Evolutionary conservation across 2,329 filamentous ascomycete species (phyloP), one percentile per base, ranked within the genome.

Genomic region (Moelleriella libera): DNA sequence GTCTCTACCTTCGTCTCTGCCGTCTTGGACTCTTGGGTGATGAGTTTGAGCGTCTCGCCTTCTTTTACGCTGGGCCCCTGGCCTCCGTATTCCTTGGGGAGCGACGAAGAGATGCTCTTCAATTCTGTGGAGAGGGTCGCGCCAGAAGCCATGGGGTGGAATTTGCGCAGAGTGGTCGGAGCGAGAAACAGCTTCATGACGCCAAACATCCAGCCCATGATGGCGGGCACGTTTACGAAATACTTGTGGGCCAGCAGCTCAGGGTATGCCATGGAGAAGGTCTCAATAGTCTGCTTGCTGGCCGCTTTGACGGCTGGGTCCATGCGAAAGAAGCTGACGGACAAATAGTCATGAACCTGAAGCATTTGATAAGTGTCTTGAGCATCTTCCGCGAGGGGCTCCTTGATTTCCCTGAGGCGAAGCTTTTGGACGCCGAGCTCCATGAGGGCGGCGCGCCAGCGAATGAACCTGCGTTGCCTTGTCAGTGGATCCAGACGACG

Each of bases 301-400:
- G 86, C 85, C 4, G 80, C 74, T 64, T 85, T 88, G 65, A 92
- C 81, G 49, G 75, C 71, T 1, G 85, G 76, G 48, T 90, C 83
- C 70, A 86, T 82, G 50, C 87, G 82, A 55, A 96, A 73, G 73
- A 96, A 95, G 59, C 82, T 87, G 61, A 94, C 82, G 52, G 80
- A 82, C 30, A 85, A 78, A 72, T 96, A 96, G 70, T 97, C 90
- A 68, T 97, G 90, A 30, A 96, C 81, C 66, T 96, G 89, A 57
- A 86, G 76, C 70, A 94, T 88, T 66, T 90, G 86, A 68, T 95
- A 94, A 1, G 85, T 86, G 60, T 96, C 90, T 54, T 77, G 70
- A 52, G 80, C 82, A 47, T 79, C 82, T 48, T 87, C 82, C 2
- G 83, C 80, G 57, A 89, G 87, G 41, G 78, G 75, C 53, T 74